A percentile compares a stretch with the other conserved stretches of the same genome.
Evolutionary conservation across 1,284 basidiomycete genomes (phyloP).

Genomic region (Trichosporon sp.): DNA sequence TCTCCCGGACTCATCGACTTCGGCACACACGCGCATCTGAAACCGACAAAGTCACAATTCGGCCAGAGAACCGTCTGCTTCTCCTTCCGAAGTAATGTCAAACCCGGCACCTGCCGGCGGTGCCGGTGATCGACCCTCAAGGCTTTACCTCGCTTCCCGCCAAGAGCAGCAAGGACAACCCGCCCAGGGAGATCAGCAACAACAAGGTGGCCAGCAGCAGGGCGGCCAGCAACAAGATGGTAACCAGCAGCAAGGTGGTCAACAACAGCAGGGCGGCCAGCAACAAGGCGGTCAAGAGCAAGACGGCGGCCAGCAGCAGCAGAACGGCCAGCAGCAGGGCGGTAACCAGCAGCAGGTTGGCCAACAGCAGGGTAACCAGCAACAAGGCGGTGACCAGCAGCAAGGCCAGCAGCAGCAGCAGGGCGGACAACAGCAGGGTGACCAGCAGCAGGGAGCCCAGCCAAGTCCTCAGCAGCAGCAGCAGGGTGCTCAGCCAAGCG

Average conservation of each 20-base stretch:
- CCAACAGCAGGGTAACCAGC: background rate
- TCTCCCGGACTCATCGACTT: background rate
- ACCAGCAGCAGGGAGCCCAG: background rate
- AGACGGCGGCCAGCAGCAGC: background rate
- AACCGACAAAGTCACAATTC: background rate
- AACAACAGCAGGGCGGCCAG: slow-evolving; percentile 12
- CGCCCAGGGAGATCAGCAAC: background rate
- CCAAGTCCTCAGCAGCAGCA: background rate
- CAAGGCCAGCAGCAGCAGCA: slow-evolving; percentile 8
- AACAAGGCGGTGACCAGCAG: background rate
- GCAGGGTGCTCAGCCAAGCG: slow-evolving; percentile 1
- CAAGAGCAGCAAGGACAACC: slow-evolving; percentile 8
- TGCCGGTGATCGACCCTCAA: slow-evolving; percentile 15
- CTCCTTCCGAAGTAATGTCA: slow-evolving; percentile 8
- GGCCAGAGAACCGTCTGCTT: background rate
- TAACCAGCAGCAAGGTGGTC: background rate
- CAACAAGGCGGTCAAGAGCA: background rate
- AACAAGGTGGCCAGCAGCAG: slow-evolving; percentile 10
- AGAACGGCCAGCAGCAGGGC: background rate
- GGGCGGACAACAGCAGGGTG: background rate
- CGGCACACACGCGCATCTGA: background rate
- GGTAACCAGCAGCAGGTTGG: background rate
- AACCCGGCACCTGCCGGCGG: slow-evolving; percentile 18
- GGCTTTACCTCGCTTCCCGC: background rate
- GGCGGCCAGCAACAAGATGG: background rate